Evolutionary conservation across 208 protist species (phyloP).

Genomic region (Leishmania aethiopica): DNA sequence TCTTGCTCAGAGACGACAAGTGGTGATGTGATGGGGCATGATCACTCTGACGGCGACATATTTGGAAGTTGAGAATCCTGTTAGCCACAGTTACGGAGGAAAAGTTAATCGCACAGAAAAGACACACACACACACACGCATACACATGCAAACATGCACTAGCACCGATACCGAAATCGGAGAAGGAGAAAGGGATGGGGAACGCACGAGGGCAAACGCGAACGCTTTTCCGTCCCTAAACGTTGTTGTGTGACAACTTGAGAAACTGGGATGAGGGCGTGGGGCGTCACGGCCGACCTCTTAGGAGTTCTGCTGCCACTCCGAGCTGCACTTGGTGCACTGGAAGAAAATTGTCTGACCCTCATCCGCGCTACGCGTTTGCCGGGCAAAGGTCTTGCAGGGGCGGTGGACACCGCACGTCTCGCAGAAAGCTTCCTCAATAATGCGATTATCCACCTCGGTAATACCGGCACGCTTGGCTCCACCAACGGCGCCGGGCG

Average conservation of each 20-base stretch:
- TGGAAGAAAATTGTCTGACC: conserved; percentile 93
- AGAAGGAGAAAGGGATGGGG: not conserved
- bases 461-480: conserved; percentile 39
- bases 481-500: not conserved
- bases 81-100: not conserved
- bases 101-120: not conserved
- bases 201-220: not conserved
- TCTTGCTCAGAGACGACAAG: not conserved
- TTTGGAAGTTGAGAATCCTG: not conserved
- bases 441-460: conserved; percentile 79
- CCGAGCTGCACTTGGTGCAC: conserved; percentile 82
- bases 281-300: not conserved
- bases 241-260: not conserved
- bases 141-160: not conserved
- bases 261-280: not conserved
- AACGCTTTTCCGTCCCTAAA: not conserved
- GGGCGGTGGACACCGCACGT: conserved; percentile 65
- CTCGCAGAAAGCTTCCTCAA: conserved; percentile 90
- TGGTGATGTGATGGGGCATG: not conserved
- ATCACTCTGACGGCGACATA: not conserved
- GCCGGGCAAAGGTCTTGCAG: conserved; percentile 84
- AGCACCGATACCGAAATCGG: not conserved
- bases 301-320: conserved; percentile 94
- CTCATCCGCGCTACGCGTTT: conserved; percentile 92
- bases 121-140: not conserved